phyloP scores from a whole-genome alignment of 2,329 filamentous ascomycete species.

The Sordariomycetes sp. region DNA sequence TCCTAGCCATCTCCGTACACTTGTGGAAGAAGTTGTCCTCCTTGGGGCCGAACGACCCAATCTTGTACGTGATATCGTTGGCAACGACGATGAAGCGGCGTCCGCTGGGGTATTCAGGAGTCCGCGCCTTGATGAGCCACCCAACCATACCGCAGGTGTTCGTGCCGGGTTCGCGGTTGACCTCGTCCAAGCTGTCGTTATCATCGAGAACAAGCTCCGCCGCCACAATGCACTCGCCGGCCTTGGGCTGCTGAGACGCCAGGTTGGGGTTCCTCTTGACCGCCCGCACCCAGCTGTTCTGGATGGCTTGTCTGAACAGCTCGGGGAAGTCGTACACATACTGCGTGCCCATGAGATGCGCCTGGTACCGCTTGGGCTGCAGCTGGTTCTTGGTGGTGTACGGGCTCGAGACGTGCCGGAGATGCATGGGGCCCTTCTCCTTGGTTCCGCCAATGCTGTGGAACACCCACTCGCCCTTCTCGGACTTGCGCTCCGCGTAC shows the following conservation, averaged over 20 bases:
- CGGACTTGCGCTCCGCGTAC: slow-evolving; percentile 94
- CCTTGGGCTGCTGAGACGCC: slow-evolving; percentile 68
- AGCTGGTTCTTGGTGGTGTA: slow-evolving; percentile 98
- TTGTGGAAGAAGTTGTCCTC: slow-evolving; percentile 99
- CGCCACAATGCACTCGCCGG: slow-evolving; percentile 87
- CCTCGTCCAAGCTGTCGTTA: slow-evolving; percentile 80
- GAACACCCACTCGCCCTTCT: slow-evolving; percentile 98
- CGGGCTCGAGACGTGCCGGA: slow-evolving; percentile 80
- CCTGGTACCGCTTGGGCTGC: slow-evolving; percentile 98
- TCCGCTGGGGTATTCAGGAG: slow-evolving; percentile 88
- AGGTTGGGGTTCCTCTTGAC: slow-evolving; percentile 64
- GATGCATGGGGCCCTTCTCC: slow-evolving; percentile 91
- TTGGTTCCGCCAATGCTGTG: slow-evolving; percentile 73
- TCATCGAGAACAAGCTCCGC: slow-evolving; percentile 94
- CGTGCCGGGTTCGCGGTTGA: slow-evolving; percentile 87
- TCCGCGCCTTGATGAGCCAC: slow-evolving; percentile 90
- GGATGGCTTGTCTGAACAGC: slow-evolving; percentile 94
- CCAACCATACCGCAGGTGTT: slow-evolving; percentile 98
- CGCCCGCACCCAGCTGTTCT: slow-evolving; percentile 82
- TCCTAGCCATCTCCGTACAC: slow-evolving; percentile 91
- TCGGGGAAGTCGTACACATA: slow-evolving; percentile 99
- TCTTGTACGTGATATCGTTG: slow-evolving; percentile 99
- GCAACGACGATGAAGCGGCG: slow-evolving; percentile 91
- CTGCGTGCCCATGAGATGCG: slow-evolving; percentile 96
- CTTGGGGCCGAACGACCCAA: slow-evolving; percentile 90